These are phyloP conservation scores for Pyrenophora graminea DNA, from an alignment of 2,329 filamentous ascomycete genomes.

Conservation along the genomic window DNA sequence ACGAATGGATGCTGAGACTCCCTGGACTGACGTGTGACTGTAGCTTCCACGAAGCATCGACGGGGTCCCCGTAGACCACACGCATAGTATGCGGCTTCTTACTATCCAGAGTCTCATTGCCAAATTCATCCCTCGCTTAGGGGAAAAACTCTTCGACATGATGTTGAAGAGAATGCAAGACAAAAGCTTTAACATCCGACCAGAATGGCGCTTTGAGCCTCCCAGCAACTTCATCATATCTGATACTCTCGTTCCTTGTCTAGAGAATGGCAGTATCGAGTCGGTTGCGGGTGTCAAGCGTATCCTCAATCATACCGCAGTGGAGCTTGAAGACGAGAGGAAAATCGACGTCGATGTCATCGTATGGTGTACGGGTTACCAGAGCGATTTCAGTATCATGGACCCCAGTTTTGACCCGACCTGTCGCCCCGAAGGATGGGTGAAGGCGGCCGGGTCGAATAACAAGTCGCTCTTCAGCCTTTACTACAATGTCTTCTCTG, in stretches of 20 bases:
- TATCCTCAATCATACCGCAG: constrained; percentile 8
- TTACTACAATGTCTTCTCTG: constrained; percentile 54
- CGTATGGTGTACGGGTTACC: constrained; percentile 46
- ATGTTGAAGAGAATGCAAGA: constrained; percentile 25
- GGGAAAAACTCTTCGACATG: constrained; percentile 22
- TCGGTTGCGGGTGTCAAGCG: constrained; percentile 24
- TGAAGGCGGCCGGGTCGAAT: constrained; percentile 25
- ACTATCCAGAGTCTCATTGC: constrained; percentile 15
- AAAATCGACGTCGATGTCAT: constrained; percentile 39
- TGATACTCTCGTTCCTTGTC: constrained; percentile 18
- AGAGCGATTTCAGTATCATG: constrained; percentile 34
- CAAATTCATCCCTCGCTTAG: constrained; percentile 19
- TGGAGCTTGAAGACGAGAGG: constrained; percentile 40
- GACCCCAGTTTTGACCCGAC: constrained; percentile 27
- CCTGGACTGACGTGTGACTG: not conserved
- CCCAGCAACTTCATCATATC: constrained; percentile 26
- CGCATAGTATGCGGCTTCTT: constrained; percentile 20
- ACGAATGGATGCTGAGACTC: not conserved
- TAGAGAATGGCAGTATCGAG: constrained; percentile 21
- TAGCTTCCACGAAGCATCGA: constrained; percentile 22
- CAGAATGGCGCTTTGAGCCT: constrained; percentile 30
- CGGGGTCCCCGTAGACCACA: constrained; percentile 22
- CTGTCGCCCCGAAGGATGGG: constrained; percentile 19
- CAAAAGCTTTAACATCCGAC: constrained; percentile 27
- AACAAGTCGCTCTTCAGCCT: constrained; percentile 44